Percentiles rank a stretch among this genome's conserved stretches.
phyloP scores from a whole-genome alignment of 768 basidiomycete species.

The Auricularia sp. region DNA sequence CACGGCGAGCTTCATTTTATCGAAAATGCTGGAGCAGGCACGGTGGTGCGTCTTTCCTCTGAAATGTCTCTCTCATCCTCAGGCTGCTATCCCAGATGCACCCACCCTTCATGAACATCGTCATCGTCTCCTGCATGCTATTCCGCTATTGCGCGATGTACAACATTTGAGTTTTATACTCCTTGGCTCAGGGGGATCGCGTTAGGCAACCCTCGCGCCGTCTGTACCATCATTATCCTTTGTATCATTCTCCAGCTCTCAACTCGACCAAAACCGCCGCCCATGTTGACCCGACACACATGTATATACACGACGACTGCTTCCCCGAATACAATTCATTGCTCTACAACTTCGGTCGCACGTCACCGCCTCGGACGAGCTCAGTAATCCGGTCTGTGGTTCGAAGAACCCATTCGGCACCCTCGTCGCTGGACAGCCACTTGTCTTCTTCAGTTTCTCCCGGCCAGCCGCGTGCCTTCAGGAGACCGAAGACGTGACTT shows the following conservation, averaged over 20 bases:
- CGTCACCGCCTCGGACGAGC: conserved; percentile 44
- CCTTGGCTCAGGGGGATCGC: neutral
- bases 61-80: neutral
- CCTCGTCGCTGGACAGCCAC: conserved; percentile 79
- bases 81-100: conserved; percentile 45
- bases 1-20: conserved; percentile 79
- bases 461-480: conserved; percentile 61
- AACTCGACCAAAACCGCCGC: conserved; percentile 9
- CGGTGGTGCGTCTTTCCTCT: conserved; percentile 43
- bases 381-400: conserved; percentile 74
- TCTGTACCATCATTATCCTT: neutral
- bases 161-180: neutral
- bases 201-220: neutral
- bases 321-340: neutral
- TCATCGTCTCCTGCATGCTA: conserved; percentile 76
- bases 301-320: neutral
- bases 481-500: conserved; percentile 82
- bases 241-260: neutral
- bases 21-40: conserved; percentile 67
- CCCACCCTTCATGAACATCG: conserved; percentile 83
- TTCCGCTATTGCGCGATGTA: conserved; percentile 35
- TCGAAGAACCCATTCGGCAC: conserved; percentile 80
- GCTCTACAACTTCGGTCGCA: conserved; percentile 46
- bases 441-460: conserved; percentile 57
- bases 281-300: neutral